Conservation (phyloP, 1,139 yeast genomes). For the Yamadazyma oceani region DNA sequence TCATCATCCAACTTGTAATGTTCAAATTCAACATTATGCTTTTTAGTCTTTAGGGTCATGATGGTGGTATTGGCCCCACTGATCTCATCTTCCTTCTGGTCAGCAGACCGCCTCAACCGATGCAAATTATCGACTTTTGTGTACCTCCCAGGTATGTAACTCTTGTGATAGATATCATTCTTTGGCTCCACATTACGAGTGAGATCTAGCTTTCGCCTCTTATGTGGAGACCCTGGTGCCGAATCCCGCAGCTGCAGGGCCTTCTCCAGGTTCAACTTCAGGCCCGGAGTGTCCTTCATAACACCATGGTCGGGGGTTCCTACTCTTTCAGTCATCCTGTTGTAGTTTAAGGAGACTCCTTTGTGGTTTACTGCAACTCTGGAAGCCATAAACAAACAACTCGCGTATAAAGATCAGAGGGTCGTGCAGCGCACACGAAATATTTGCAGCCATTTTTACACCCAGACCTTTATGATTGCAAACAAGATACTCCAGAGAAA, state of each 20-base stretch:
- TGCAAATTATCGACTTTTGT: conserved; percentile 13
- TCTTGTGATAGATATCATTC: conserved; percentile 4
- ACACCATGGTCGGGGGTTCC: background rate
- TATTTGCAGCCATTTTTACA: too few relatives aligned
- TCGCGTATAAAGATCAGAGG: background rate
- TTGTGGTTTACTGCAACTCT: too few relatives aligned
- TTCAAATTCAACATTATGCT: conserved; percentile 34
- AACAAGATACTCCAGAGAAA: too few relatives aligned
- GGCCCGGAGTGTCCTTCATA: conserved; percentile 4
- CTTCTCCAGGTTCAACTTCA: conserved; percentile 5
- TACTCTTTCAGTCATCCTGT: background rate
- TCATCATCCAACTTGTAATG: conserved; percentile 41
- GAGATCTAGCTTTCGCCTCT: conserved; percentile 8
- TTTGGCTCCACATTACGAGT: background rate
- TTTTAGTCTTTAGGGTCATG: conserved; percentile 38
- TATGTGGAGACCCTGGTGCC: conserved; percentile 8
- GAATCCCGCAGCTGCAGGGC: conserved; percentile 5
- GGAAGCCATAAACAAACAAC: conserved; percentile 3
- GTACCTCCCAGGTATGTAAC: conserved; percentile 16
- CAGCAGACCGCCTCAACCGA: conserved; percentile 10
- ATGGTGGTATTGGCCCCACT: conserved; percentile 21
- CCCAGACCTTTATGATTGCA: too few relatives aligned
- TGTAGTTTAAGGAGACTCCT: too few relatives aligned
- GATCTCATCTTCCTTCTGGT: conserved; percentile 15
- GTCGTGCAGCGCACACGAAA: too few relatives aligned